Evolutionary conservation across 2,329 filamentous ascomycete genomes (phyloP).

Genomic region (Aspergillus sp.): DNA sequence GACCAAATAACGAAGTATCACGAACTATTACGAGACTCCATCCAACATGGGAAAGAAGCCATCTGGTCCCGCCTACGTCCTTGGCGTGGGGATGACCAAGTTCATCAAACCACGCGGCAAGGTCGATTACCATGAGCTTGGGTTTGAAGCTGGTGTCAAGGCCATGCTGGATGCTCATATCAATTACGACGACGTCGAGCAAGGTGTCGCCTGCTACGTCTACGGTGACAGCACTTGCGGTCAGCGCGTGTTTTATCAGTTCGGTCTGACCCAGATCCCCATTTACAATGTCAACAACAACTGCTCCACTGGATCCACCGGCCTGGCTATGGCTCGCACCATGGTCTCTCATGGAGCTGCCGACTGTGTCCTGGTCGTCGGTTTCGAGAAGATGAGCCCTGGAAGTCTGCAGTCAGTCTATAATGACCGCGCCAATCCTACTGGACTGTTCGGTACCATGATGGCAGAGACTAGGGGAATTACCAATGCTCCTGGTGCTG

Average conservation of each 20-base stretch:
- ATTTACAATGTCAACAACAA: conserved; percentile 99
- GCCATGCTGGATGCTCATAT: conserved; percentile 76
- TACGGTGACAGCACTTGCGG: conserved; percentile 95
- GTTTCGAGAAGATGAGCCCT: conserved; percentile 97
- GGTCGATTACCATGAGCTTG: conserved; percentile 91
- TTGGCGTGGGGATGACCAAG: conserved; percentile 98
- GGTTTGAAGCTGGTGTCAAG: conserved; percentile 89
- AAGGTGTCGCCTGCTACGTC: conserved; percentile 96
- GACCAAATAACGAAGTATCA: conserved; percentile 18
- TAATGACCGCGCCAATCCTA: conserved; percentile 81
- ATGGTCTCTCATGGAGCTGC: conserved; percentile 78
- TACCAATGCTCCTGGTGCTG: conserved; percentile 79
- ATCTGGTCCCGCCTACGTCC: conserved; percentile 71
- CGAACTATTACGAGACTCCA: neutral
- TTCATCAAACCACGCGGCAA: conserved; percentile 97
- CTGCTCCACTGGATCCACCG: conserved; percentile 93
- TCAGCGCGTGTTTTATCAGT: conserved; percentile 97
- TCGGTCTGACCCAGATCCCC: conserved; percentile 94
- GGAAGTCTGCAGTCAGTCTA: conserved; percentile 83
- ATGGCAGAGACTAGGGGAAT: conserved; percentile 80
- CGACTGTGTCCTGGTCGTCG: conserved; percentile 86
- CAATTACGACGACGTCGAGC: conserved; percentile 94
- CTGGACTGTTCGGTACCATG: conserved; percentile 70
- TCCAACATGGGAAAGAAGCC: conserved; percentile 54
- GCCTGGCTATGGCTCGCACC: conserved; percentile 78